Percentiles rank a stretch among this genome's conserved stretches.
phyloP scores from a whole-genome alignment of 768 basidiomycete genomes.

The Russula brevipes region DNA sequence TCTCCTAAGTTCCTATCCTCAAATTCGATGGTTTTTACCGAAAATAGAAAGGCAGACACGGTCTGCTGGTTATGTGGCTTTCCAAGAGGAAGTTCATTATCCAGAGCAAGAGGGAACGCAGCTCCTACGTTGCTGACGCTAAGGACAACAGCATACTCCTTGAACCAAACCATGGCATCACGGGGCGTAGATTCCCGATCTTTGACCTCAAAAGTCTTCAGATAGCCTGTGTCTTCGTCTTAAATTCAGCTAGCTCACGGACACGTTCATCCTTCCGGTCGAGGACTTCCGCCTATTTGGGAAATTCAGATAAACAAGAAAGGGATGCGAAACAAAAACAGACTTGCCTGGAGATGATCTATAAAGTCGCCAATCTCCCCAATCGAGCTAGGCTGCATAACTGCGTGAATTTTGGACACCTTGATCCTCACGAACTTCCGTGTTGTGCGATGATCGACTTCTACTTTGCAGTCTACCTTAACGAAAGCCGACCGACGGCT shows the following conservation, averaged over 20 bases:
- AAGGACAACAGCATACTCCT: slow-evolving; percentile 49
- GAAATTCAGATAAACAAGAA: slow-evolving; percentile 20
- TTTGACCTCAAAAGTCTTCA: slow-evolving; percentile 69
- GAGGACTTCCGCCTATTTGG: slow-evolving; percentile 63
- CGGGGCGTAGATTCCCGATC: slow-evolving; percentile 37
- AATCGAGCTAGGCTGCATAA: slow-evolving; percentile 91
- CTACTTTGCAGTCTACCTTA: slow-evolving; percentile 60
- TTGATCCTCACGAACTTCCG: slow-evolving; percentile 45
- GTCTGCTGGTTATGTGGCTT: slow-evolving; percentile 39
- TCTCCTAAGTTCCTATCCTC: slow-evolving; percentile 68
- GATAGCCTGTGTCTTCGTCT: slow-evolving; percentile 70
- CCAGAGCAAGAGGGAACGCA: slow-evolving; percentile 77
- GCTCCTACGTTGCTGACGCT: slow-evolving; percentile 70
- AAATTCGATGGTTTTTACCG: slow-evolving; percentile 72
- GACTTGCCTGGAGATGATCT: slow-evolving; percentile 70
- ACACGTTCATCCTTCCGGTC: slow-evolving; percentile 70
- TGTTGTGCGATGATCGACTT: slow-evolving; percentile 16
- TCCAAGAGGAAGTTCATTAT: slow-evolving; percentile 45
- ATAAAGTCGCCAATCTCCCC: slow-evolving; percentile 86
- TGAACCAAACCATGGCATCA: slow-evolving; percentile 47
- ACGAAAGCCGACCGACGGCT: slow-evolving; percentile 78
- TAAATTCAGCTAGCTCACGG: slow-evolving; percentile 75
- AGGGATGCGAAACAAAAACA: not conserved
- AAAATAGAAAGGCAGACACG: slow-evolving; percentile 80
- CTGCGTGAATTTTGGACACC: slow-evolving; percentile 79